These are phyloP conservation scores for Pseudogymnoascus sp. DNA, from an alignment of 2,329 filamentous ascomycete species.

Conservation along the genomic window DNA sequence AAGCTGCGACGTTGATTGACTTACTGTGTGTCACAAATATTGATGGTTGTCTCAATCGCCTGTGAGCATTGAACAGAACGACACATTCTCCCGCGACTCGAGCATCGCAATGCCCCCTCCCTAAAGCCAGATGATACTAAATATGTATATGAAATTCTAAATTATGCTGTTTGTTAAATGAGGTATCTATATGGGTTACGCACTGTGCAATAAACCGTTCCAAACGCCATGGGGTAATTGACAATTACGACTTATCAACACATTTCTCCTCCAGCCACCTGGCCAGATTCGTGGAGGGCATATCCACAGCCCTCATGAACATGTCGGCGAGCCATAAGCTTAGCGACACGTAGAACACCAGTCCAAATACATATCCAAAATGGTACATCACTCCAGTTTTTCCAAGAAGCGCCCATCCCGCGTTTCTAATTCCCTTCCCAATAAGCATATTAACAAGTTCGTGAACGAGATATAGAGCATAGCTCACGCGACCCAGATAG, in stretches of 20 bases:
- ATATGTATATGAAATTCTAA: slow-evolving; percentile 5
- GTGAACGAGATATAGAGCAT: slow-evolving; percentile 57
- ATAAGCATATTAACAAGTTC: slow-evolving; percentile 54
- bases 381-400: neutral
- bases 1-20: neutral
- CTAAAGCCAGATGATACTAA: neutral
- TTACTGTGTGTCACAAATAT: neutral
- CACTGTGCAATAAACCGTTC: neutral
- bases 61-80: neutral
- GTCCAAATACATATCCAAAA: slow-evolving; percentile 3
- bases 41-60: neutral
- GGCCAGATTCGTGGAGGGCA: neutral
- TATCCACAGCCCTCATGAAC: slow-evolving; percentile 9
- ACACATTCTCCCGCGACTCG: neutral
- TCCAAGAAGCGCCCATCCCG: neutral
- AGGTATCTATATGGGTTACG: slow-evolving; percentile 4
- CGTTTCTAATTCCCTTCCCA: slow-evolving; percentile 43
- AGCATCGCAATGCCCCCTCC: neutral
- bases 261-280: slow-evolving; percentile 7
- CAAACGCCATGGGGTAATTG: neutral
- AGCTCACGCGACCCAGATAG: slow-evolving; percentile 57
- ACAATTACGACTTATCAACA: slow-evolving; percentile 3
- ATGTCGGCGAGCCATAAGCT: slow-evolving; percentile 4
- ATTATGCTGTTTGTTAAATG: neutral
- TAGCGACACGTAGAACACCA: neutral